Evolutionary conservation across 1,284 basidiomycete genomes (phyloP), one percentile per base, ranked within the genome.

Genomic region (Heterobasidion annosum): DNA sequence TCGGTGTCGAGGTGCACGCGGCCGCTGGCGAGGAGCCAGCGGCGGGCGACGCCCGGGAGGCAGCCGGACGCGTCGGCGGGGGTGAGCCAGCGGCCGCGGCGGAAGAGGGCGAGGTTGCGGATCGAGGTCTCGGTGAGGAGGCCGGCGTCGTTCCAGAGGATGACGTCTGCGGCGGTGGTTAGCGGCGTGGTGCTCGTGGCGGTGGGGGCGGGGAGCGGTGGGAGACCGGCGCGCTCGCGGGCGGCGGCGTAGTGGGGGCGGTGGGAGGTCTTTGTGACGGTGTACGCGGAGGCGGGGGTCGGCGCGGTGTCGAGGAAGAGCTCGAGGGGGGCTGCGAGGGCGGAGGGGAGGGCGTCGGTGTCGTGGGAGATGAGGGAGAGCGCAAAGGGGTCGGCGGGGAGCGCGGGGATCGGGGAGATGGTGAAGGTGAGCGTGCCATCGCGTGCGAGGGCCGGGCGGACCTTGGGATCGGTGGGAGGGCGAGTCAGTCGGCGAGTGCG

Each of bases 51-150:
- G 15, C 88, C 88, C 8, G 76, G 68, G n/a, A 91, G 73, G 61
- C 87, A 88, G 15, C 88, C 87, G 18, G 76, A 75, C 0, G 69
- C 65, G 9, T 72, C 59, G 2, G 74, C 61, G 15, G 88, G 88
- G 1, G 88, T 89, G 50, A 85, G 59, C 88, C 88, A 91, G 13
- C 57, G 61, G 2, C 70, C 67, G 2, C 70, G 61, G 8, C 78
- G 76, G 62, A 79, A 80, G 56, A 87, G 75, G 0, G 86, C 85
- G 51, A 89, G 67, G 59, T 89, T 91, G 63, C 75, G 82, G 50
- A 86, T 79, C 19, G 82, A 80, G 0, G 83, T 73, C 64, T 91
- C 88, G 40, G 75, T 85, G 53, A 87, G 64, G 12, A 71, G n/a
- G 64, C 6, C 68, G 69, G 0, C 71, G 62, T 72, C 54, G 58